Base-by-base conservation (phyloP, 305 asterid species). In the Rubia tinctorum region DNA sequence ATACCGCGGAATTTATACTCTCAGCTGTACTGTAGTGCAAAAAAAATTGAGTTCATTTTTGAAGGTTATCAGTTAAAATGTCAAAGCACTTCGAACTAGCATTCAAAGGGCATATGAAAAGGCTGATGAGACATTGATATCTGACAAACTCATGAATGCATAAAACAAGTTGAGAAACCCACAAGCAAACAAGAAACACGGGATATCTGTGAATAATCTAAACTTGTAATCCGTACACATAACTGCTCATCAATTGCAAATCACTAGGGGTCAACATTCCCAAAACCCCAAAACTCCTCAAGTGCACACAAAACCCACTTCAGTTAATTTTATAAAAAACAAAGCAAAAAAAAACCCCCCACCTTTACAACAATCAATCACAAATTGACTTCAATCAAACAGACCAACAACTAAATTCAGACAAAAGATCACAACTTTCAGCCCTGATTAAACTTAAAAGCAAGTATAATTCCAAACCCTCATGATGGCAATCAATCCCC, bases 381-480 rank as follows among this genome's bases (percentile, higher is more conserved):
- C 3, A 68, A 56, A 45, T 65, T 53, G 51, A 76, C 80, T 71
- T 39, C 27, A 42, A 66, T 62, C 18, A 65, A 72, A 77, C 44
- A 65, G 17, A 75, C 43, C 80, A 79, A 74, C 77, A 71, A 47
- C 75, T 73, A 76, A 71, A 79, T 71, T 51, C 59, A 71, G 73
- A 23, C 60, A 64, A 82, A 86, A 81, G 80, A 80, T 86, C 83
- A 73, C 40, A 82, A 51, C 85, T 83, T 80, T 79, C 76, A 62
- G 27, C 65, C 80, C 40, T 12, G 63, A 69, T 15, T 47, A 6
- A 42, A 43, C 63, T 42, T 7, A 25, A 66, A 53, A 7, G 20
- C 73, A 43, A 66, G 68, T 6, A 75, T 60, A 75, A 14, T 42
- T 71, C 72, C 61, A 60, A 55, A 43, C 25, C 58, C 73, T 47